Evolutionary conservation across 2,329 filamentous ascomycete genomes (phyloP).

Genomic region (Pestalotiopsis sp.): DNA sequence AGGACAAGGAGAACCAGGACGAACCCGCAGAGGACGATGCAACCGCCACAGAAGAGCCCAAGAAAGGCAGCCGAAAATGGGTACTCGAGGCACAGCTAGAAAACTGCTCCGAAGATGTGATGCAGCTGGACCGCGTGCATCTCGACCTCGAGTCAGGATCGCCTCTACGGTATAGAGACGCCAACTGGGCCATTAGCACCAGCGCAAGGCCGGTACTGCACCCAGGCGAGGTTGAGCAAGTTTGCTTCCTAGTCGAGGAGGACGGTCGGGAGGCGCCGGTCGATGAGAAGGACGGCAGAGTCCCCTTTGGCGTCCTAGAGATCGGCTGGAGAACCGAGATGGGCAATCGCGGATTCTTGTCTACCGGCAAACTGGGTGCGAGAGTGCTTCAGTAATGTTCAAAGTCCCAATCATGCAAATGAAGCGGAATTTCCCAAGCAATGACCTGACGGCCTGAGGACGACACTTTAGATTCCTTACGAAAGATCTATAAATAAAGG

Average conservation of each 20-base stretch:
- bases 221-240: slow-evolving; percentile 67
- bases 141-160: slow-evolving; percentile 50
- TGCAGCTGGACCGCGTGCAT: slow-evolving; percentile 60
- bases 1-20: slow-evolving; percentile 6
- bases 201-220: slow-evolving; percentile 57
- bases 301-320: slow-evolving; percentile 78
- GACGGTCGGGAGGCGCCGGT: slow-evolving; percentile 38
- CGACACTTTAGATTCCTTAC: too few species aligned
- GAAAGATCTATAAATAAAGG: too few species aligned
- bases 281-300: slow-evolving; percentile 59
- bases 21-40: slow-evolving; percentile 29
- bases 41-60: slow-evolving; percentile 15
- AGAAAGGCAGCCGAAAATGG: slow-evolving; percentile 52
- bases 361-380: slow-evolving; percentile 78
- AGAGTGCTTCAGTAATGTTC: slow-evolving; percentile 37
- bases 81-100: slow-evolving; percentile 93
- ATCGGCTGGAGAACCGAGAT: slow-evolving; percentile 89
- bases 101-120: slow-evolving; percentile 84
- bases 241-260: slow-evolving; percentile 64
- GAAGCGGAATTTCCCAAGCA: not conserved
- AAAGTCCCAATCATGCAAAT: not conserved
- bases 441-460: slow-evolving; percentile 17
- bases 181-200: slow-evolving; percentile 56
- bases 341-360: slow-evolving; percentile 86
- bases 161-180: slow-evolving; percentile 54